These are phyloP conservation scores for Entomortierella lignicola DNA, from an alignment of 192 early-diverging fungal species.

Conservation along the genomic window DNA sequence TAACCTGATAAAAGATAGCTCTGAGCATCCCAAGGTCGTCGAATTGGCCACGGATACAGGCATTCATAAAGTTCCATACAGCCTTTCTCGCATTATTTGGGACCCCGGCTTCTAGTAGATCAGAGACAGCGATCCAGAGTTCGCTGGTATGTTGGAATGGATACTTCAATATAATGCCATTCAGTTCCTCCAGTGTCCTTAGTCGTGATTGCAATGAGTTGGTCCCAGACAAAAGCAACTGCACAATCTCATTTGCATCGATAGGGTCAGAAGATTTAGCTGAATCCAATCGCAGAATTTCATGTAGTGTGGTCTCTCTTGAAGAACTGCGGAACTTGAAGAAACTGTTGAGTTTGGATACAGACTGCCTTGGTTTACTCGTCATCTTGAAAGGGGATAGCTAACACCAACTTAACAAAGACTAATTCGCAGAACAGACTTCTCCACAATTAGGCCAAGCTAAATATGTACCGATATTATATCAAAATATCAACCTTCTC, in stretches of 20 bases:
- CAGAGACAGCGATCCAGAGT: constrained; percentile 62
- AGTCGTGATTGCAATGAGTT: constrained; percentile 55
- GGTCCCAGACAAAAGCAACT: constrained; percentile 53
- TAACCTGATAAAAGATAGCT: constrained; percentile 64
- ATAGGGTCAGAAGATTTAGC: constrained; percentile 53
- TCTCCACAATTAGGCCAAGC: no score
- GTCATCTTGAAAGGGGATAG: neutral
- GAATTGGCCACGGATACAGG: constrained; percentile 68
- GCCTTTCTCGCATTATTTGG: constrained; percentile 62
- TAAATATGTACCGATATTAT: no score
- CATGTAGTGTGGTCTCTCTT: constrained; percentile 39
- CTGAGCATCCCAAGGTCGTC: constrained; percentile 66
- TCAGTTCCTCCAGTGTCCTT: constrained; percentile 62
- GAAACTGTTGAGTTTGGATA: constrained; percentile 47
- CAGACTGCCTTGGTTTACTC: constrained; percentile 23
- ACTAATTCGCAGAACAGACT: no score
- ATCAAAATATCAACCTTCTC: no score
- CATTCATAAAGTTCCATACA: constrained; percentile 69
- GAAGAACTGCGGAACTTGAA: constrained; percentile 43
- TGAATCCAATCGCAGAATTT: constrained; percentile 43
- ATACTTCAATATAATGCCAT: constrained; percentile 58
- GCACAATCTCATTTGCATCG: constrained; percentile 63
- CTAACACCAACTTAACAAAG: neutral
- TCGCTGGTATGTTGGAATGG: constrained; percentile 65
- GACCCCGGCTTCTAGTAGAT: constrained; percentile 57